Conservation (phyloP, 306 rosid species). For the Mucuna pruriens region DNA sequence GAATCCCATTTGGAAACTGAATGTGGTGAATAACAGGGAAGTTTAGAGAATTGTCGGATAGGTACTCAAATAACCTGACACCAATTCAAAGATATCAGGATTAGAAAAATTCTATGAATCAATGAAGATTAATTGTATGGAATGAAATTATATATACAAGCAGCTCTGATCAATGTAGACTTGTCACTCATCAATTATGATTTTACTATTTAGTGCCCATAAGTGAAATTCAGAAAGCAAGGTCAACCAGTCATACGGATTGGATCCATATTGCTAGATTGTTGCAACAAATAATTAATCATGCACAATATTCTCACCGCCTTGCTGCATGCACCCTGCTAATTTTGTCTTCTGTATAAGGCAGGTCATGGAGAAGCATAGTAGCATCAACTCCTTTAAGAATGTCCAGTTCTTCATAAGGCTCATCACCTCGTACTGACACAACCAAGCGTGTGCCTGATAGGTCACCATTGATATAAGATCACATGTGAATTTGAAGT, state of each 20-base stretch:
- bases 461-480: conserved; percentile 24
- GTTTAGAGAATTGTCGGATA: conserved; percentile 68
- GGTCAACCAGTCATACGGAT: not conserved
- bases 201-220: not conserved
- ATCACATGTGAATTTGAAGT: conserved; percentile 3
- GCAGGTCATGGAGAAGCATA: conserved; percentile 88
- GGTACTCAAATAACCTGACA: conserved; percentile 82
- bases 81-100: conserved; percentile 21
- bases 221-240: conserved; percentile 4
- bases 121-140: not conserved
- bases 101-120: conserved; percentile 12
- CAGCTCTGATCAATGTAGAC: conserved; percentile 3
- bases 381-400: conserved; percentile 80
- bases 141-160: conserved; percentile 11
- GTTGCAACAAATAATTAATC: conserved; percentile 21
- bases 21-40: conserved; percentile 95
- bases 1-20: conserved; percentile 80
- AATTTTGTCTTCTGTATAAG: conserved; percentile 68
- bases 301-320: conserved; percentile 58
- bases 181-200: conserved; percentile 11
- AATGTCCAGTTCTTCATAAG: conserved; percentile 71
- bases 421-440: conserved; percentile 88
- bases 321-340: conserved; percentile 97
- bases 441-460: conserved; percentile 91
- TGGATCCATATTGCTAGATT: conserved; percentile 20